Conservation (phyloP, 2,329 filamentous ascomycete genomes). For the Sarocladiaceae sp. region DNA sequence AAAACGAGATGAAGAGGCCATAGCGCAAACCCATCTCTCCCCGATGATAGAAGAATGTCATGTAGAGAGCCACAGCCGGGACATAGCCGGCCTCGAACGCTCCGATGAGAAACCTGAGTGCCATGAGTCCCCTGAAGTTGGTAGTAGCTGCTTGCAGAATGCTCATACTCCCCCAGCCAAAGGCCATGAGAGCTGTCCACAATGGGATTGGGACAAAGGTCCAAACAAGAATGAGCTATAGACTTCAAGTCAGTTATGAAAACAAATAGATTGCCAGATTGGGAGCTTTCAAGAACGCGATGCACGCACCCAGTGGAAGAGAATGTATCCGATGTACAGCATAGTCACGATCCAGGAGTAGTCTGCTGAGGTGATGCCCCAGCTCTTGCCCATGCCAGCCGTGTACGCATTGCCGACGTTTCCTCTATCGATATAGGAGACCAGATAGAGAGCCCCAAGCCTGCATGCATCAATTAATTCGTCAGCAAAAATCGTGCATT, state of each 20-base stretch:
- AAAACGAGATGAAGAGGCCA: conserved; percentile 59
- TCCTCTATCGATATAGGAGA: conserved; percentile 52
- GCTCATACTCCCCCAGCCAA: conserved; percentile 39
- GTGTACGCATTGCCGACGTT: conserved; percentile 31
- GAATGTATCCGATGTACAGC: background rate
- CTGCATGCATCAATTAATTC: no score
- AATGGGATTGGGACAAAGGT: conserved; percentile 16
- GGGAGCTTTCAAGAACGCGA: background rate
- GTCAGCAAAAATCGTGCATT: no score
- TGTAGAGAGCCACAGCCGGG: conserved; percentile 36
- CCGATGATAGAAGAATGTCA: conserved; percentile 43
- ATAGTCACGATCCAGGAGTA: conserved; percentile 13
- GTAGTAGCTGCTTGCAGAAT: conserved; percentile 49
- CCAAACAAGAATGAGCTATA: conserved; percentile 15
- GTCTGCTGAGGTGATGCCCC: conserved; percentile 12
- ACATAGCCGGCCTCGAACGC: conserved; percentile 39
- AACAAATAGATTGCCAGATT: no score
- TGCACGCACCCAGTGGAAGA: conserved; percentile 5
- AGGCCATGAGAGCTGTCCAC: conserved; percentile 14
- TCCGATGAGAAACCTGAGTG: conserved; percentile 43
- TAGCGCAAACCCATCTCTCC: conserved; percentile 66
- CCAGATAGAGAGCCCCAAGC: conserved; percentile 38
- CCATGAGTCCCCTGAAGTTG: conserved; percentile 46
- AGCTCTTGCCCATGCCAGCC: conserved; percentile 12
- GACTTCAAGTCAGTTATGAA: background rate